Evolutionary conservation across 2,329 filamentous ascomycete species (phyloP).

Genomic region (Drechslerella stenobrocha): DNA sequence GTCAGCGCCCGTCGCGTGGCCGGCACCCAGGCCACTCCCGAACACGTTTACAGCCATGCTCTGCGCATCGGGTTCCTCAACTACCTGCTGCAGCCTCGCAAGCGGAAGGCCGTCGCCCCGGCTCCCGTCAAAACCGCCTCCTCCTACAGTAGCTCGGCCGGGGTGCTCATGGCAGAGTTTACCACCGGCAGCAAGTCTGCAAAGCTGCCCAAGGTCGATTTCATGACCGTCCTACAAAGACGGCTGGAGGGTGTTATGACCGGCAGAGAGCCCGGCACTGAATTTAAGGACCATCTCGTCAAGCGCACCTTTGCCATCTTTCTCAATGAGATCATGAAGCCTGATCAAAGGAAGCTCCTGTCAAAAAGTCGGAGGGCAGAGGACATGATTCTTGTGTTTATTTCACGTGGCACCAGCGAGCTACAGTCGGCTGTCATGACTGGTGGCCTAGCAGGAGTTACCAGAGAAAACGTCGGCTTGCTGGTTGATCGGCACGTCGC

Average conservation of each 20-base stretch:
- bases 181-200: slow-evolving; percentile 70
- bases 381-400: slow-evolving; percentile 92
- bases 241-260: slow-evolving; percentile 78
- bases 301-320: slow-evolving; percentile 95
- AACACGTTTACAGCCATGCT: slow-evolving; percentile 89
- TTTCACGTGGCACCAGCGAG: slow-evolving; percentile 89
- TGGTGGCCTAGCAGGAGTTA: slow-evolving; percentile 40
- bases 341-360: slow-evolving; percentile 82
- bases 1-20: slow-evolving; percentile 57
- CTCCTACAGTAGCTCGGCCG: slow-evolving; percentile 72
- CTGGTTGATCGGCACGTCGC: slow-evolving; percentile 94
- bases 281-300: slow-evolving; percentile 85
- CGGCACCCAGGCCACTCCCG: slow-evolving; percentile 56
- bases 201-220: slow-evolving; percentile 68
- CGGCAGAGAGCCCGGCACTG: slow-evolving; percentile 79
- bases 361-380: slow-evolving; percentile 93
- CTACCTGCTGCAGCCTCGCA: slow-evolving; percentile 87
- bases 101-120: slow-evolving; percentile 76
- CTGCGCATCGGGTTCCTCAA: slow-evolving; percentile 87
- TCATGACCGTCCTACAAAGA: slow-evolving; percentile 72
- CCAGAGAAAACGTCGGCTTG: slow-evolving; percentile 65
- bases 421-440: slow-evolving; percentile 61
- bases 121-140: slow-evolving; percentile 61
- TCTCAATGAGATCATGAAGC: slow-evolving; percentile 88
- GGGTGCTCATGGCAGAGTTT: slow-evolving; percentile 57